Evolutionary conservation across 2,329 filamentous ascomycete genomes (phyloP).

Genomic region (Beauveria scarabaeidicola): DNA sequence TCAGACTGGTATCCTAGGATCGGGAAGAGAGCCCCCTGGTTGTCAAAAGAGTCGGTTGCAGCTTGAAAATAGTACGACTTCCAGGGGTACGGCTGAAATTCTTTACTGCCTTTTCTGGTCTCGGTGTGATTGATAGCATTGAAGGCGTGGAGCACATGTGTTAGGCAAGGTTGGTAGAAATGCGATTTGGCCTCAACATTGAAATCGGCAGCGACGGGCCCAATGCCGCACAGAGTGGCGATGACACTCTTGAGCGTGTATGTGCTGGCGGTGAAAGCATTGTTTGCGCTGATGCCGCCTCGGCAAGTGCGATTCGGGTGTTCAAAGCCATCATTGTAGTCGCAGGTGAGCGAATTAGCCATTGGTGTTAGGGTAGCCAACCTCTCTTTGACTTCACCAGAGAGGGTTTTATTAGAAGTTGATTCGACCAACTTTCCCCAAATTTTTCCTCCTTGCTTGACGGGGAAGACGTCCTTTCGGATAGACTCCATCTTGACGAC

Average conservation of each 20-base stretch:
- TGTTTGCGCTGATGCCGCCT: slow-evolving; percentile 33
- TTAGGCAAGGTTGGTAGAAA: slow-evolving; percentile 36
- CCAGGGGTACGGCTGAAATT: slow-evolving; percentile 23
- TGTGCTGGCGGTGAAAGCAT: slow-evolving; percentile 32
- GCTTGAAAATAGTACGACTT: slow-evolving; percentile 26
- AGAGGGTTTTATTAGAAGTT: slow-evolving; percentile 23
- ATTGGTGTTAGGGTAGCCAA: slow-evolving; percentile 23
- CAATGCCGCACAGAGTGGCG: slow-evolving; percentile 33
- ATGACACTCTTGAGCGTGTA: slow-evolving; percentile 38
- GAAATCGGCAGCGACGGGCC: slow-evolving; percentile 32
- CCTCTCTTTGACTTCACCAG: slow-evolving; percentile 22
- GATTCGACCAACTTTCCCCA: slow-evolving; percentile 26
- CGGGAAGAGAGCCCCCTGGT: slow-evolving; percentile 22
- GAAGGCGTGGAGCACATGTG: slow-evolving; percentile 29
- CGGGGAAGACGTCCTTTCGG: slow-evolving; percentile 35
- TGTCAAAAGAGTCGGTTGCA: slow-evolving; percentile 26
- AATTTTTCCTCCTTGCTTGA: slow-evolving; percentile 33
- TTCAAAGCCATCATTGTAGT: slow-evolving; percentile 24
- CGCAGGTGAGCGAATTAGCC: slow-evolving; percentile 27
- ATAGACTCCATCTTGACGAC: slow-evolving; percentile 36
- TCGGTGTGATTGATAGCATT: slow-evolving; percentile 15
- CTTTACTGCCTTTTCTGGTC: slow-evolving; percentile 6
- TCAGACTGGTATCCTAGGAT: slow-evolving; percentile 23
- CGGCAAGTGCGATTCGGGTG: slow-evolving; percentile 16
- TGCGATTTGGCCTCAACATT: slow-evolving; percentile 33